Conservation (phyloP, 2,329 filamentous ascomycete genomes). For the Pyrenochaeta sp. region DNA sequence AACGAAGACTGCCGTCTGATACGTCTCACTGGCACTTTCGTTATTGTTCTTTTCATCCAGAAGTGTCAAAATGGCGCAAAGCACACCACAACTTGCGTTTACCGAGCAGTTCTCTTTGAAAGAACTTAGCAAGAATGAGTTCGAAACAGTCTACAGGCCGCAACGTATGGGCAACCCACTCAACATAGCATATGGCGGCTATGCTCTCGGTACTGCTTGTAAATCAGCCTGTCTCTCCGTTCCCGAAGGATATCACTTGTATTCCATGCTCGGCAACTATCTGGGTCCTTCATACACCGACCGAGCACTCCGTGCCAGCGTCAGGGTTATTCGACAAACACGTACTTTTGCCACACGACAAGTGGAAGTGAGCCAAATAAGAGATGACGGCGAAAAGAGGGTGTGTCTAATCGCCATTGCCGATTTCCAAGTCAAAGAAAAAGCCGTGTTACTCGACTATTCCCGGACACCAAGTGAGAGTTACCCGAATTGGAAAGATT, state of each 20-base stretch:
- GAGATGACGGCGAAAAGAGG: conserved; percentile 47
- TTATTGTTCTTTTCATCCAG: too few species aligned
- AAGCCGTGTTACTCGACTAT: conserved; percentile 47
- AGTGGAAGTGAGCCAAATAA: conserved; percentile 56
- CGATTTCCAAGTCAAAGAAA: conserved; percentile 59
- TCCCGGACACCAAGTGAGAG: conserved; percentile 44
- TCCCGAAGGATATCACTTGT: conserved; percentile 51
- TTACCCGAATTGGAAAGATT: conserved; percentile 38
- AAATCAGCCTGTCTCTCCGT: conserved; percentile 55
- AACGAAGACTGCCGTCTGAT: too few species aligned
- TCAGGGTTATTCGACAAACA: conserved; percentile 54
- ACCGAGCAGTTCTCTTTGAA: conserved; percentile 24
- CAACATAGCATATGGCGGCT: conserved; percentile 58
- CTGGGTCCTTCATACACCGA: conserved; percentile 57
- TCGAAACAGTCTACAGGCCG: conserved; percentile 41
- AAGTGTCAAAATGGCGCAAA: conserved; percentile 4
- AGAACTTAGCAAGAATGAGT: conserved; percentile 16
- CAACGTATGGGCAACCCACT: conserved; percentile 46
- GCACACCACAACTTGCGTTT: conserved; percentile 11
- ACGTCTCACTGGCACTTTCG: too few species aligned
- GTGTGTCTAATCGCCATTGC: conserved; percentile 55
- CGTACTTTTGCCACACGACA: conserved; percentile 59
- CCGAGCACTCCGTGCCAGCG: conserved; percentile 48
- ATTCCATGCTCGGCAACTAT: conserved; percentile 58
- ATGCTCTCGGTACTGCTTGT: conserved; percentile 52